Conservation (phyloP, 1,139 yeast species). For the Kodamaea suecica region DNA sequence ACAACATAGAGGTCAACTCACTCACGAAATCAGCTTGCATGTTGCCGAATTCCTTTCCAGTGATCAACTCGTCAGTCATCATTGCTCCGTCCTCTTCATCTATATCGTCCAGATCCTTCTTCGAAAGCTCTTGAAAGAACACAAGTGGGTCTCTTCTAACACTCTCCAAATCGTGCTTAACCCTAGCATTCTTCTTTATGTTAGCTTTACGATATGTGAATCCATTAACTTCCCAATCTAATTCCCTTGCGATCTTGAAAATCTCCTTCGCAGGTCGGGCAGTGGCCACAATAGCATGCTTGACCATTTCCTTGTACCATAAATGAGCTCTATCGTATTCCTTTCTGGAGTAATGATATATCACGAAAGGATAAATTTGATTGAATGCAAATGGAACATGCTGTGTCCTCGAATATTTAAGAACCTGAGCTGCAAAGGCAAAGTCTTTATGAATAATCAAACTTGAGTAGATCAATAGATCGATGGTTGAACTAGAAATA, state of each 20-base stretch:
- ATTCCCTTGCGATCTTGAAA: slow-evolving; percentile 33
- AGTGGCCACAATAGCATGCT: slow-evolving; percentile 30
- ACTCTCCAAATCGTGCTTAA: slow-evolving; percentile 20
- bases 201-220: slow-evolving; percentile 28
- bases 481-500: slow-evolving; percentile 26
- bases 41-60: slow-evolving; percentile 6
- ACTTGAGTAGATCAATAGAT: slow-evolving; percentile 30
- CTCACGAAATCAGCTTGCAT: slow-evolving; percentile 9
- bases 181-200: slow-evolving; percentile 23
- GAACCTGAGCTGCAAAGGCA: slow-evolving; percentile 31
- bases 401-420: slow-evolving; percentile 24
- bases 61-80: slow-evolving; percentile 23
- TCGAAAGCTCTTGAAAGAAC: slow-evolving; percentile 13
- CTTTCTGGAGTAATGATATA: slow-evolving; percentile 32
- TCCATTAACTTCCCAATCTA: slow-evolving; percentile 37
- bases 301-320: slow-evolving; percentile 40
- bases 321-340: slow-evolving; percentile 31
- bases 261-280: slow-evolving; percentile 29
- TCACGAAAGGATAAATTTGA: slow-evolving; percentile 41
- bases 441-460: slow-evolving; percentile 33
- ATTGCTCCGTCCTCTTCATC: slow-evolving; percentile 16
- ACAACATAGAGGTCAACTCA: slow-evolving; percentile 5
- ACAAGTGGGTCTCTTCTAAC: slow-evolving; percentile 23
- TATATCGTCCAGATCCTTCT: slow-evolving; percentile 5
- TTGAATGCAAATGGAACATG: slow-evolving; percentile 38